Percentiles rank a stretch among this genome's conserved stretches.
Evolutionary conservation across 2,329 filamentous ascomycete genomes (phyloP).

Genomic region (Akanthomyces lecanii): DNA sequence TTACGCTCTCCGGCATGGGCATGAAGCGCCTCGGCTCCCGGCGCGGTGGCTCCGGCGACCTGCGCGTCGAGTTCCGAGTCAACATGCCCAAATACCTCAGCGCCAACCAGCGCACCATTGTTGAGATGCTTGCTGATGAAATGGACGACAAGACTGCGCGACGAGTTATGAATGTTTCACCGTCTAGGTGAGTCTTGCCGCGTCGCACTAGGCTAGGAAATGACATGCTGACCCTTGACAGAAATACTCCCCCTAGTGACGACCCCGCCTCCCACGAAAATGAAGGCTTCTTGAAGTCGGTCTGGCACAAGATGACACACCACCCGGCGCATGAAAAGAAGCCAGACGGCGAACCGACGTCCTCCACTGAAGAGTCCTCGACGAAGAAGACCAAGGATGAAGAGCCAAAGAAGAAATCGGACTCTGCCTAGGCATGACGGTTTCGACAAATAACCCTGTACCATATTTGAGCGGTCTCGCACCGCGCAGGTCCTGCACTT

Average conservation of each 20-base stretch:
- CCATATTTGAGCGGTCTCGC: neutral
- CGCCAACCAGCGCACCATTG: constrained; percentile 83
- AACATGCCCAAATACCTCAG: constrained; percentile 92
- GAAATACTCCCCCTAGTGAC: constrained; percentile 20
- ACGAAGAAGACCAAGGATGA: constrained; percentile 23
- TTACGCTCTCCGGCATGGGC: constrained; percentile 84
- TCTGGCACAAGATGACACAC: constrained; percentile 91
- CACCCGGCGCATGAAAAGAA: constrained; percentile 54
- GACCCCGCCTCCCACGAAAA: constrained; percentile 59
- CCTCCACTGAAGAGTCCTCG: constrained; percentile 11
- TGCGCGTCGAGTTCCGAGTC: constrained; percentile 92
- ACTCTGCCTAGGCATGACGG: neutral
- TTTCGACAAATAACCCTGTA: neutral
- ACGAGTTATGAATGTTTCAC: constrained; percentile 77
- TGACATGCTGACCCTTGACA: constrained; percentile 2
- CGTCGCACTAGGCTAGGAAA: neutral
- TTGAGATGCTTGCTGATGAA: constrained; percentile 96
- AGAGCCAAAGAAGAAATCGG: constrained; percentile 22
- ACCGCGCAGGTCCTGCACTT: neutral
- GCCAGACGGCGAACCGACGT: constrained; percentile 25
- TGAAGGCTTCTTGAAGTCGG: constrained; percentile 86
- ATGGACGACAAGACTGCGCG: constrained; percentile 90
- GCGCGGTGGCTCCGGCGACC: constrained; percentile 67
- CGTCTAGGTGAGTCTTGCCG: constrained; percentile 17
- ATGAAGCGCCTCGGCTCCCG: constrained; percentile 80